Evolutionary conservation across 768 basidiomycete genomes (phyloP).

Genomic region (Daedaleopsis sinensis): DNA sequence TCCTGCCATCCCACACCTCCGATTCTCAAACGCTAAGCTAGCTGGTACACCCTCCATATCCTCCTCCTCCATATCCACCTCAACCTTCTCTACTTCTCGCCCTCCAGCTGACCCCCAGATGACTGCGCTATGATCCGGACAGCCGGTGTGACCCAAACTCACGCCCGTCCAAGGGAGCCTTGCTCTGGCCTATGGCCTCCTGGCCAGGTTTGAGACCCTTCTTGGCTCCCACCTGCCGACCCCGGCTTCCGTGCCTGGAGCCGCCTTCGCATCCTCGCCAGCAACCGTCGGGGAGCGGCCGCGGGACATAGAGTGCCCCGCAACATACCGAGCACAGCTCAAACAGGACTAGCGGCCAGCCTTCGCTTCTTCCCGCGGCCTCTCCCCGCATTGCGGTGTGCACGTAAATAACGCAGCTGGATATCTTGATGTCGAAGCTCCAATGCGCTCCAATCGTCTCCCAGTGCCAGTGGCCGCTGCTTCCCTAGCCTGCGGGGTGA

Average conservation of each 20-base stretch:
- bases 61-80: not conserved
- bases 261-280: not conserved
- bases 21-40: conserved; percentile 7
- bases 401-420: not conserved
- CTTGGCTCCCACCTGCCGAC: conserved; percentile 9
- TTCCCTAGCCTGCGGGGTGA: not conserved
- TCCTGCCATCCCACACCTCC: conserved; percentile 1
- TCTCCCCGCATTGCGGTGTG: conserved; percentile 1
- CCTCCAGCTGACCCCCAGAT: conserved; percentile 20
- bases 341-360: conserved; percentile 3
- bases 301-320: conserved; percentile 1
- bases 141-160: conserved; percentile 6
- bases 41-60: not conserved
- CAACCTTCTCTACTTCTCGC: conserved; percentile 7
- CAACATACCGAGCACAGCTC: conserved; percentile 10
- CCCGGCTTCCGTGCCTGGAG: not conserved
- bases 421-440: not conserved
- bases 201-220: not conserved
- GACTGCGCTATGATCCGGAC: conserved; percentile 14
- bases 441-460: not conserved
- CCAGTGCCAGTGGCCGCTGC: no score
- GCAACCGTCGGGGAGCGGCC: not conserved
- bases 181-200: conserved; percentile 15
- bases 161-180: conserved; percentile 13
- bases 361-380: not conserved